Conservation (phyloP, 1,284 basidiomycete genomes). For the Taiwanofungus camphoratus region DNA sequence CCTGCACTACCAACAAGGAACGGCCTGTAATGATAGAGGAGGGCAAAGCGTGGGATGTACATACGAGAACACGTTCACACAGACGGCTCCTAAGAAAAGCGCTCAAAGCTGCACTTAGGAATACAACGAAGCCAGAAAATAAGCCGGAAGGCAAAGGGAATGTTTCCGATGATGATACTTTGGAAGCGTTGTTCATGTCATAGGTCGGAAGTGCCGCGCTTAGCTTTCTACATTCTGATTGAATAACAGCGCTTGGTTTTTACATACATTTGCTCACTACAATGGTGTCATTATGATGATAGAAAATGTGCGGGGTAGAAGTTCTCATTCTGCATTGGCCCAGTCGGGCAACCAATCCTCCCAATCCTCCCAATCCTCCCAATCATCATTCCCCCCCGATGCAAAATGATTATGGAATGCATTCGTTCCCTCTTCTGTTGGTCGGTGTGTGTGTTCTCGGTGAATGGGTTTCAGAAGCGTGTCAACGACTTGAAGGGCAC, state of each 20-base stretch:
- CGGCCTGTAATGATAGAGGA: constrained; percentile 75
- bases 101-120: not conserved
- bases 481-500: constrained; percentile 53
- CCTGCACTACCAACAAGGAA: constrained; percentile 60
- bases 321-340: constrained; percentile 26
- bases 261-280: not conserved
- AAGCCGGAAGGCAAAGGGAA: constrained; percentile 9
- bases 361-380: constrained; percentile 53
- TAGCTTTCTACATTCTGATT: not conserved
- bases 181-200: no score
- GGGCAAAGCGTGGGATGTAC: constrained; percentile 59
- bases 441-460: no score
- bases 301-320: no score
- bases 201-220: no score
- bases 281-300: not conserved
- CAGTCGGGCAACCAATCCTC: constrained; percentile 45
- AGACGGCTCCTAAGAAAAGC: constrained; percentile 23
- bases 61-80: constrained; percentile 59
- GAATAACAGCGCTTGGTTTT: no score
- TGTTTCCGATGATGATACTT: not conserved
- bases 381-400: constrained; percentile 22
- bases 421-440: not conserved
- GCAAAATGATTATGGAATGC: not conserved
- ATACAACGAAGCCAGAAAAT: not conserved
- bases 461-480: constrained; percentile 44